Evolutionary conservation across 225 moss, liverwort and hornwort genomes (phyloP).

Genomic region (Sphagnum tenellum): DNA sequence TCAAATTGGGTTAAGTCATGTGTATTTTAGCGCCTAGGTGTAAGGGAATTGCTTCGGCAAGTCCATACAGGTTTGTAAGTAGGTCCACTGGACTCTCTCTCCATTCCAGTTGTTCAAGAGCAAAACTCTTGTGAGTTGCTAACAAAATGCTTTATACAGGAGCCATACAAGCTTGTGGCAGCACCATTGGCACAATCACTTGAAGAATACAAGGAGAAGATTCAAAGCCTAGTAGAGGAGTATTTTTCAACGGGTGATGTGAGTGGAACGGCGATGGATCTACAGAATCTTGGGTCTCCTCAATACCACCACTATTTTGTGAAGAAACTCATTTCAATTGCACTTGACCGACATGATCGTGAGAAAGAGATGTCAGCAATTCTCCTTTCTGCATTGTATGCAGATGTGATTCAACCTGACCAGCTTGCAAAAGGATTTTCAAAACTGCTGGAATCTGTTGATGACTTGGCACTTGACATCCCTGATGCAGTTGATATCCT

Average conservation of each 20-base stretch:
- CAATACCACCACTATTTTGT: slow-evolving; percentile 88
- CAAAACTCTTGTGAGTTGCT: too few relatives aligned
- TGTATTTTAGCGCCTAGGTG: neutral
- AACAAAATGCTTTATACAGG: slow-evolving; percentile 22
- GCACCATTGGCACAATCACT: slow-evolving; percentile 82
- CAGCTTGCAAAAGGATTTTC: slow-evolving; percentile 73
- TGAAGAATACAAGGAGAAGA: slow-evolving; percentile 86
- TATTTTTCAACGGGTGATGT: slow-evolving; percentile 82
- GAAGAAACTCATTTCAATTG: slow-evolving; percentile 92
- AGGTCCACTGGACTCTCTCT: too few relatives aligned
- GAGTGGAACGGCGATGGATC: slow-evolving; percentile 61
- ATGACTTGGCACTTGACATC: slow-evolving; percentile 90
- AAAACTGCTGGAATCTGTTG: slow-evolving; percentile 84
- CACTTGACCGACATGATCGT: slow-evolving; percentile 86
- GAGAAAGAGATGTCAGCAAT: slow-evolving; percentile 97
- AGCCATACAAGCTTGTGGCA: slow-evolving; percentile 93
- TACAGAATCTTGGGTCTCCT: slow-evolving; percentile 76
- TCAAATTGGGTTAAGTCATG: too few relatives aligned
- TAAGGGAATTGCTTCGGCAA: too few relatives aligned
- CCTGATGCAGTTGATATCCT: slow-evolving; percentile 89
- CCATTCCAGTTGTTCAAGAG: neutral
- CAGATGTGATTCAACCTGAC: slow-evolving; percentile 77
- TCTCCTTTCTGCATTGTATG: slow-evolving; percentile 81
- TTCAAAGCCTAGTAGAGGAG: slow-evolving; percentile 76
- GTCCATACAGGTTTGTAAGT: too few relatives aligned